Base-by-base conservation (phyloP, 1,284 basidiomycete species). In the Ceratorhiza oryzae-sativae region DNA sequence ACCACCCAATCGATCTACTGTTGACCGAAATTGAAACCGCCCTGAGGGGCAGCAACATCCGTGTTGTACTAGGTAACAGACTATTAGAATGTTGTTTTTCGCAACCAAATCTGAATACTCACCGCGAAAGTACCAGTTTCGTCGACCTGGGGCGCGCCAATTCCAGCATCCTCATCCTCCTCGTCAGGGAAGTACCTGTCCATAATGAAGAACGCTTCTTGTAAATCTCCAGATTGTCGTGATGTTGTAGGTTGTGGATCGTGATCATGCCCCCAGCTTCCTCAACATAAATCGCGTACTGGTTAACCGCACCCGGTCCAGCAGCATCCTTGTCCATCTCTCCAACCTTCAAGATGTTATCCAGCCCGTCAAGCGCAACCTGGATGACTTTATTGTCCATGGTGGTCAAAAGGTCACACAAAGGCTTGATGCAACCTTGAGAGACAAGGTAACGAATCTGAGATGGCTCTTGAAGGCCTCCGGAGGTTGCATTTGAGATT, bases 361-460 rank as follows among this genome's bases (percentile, higher is more conserved):
- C 97, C 62, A 99, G 86, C 72, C 97, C 97, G 80, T 99, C 97
- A 53, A 99, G 88, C 25, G 92, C 92, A 56, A 97, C 95, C 83
- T 99, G 97, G 77, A 99, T 99, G 78, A 99, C 98, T 85, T 99
- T 99, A 88, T 99, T 99, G 84, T 99, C 97, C 93, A 98, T 96
- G 84, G 95, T 96, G 55, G 90, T 91, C 71, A 99, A 86, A 53
- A 99, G 84, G 79, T 99, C 97, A 80, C 97, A 99, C 67, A 99
- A 86, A 25, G 97, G 97, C 83, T 98, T 98, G 84, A 99, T 98
- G 85, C 96, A 98, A 53, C 97, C 97, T 81, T 99, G 97, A 32
- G 88, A 87, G 74, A 99, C 97, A 72, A 99, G 92, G 83, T 99
- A 99, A 71, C 97, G 93, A 78, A 99, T 99, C 83, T 99, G 97